Evolutionary conservation across 441 rosid genomes (phyloP).

Genomic region (Macaranga tanarius): DNA sequence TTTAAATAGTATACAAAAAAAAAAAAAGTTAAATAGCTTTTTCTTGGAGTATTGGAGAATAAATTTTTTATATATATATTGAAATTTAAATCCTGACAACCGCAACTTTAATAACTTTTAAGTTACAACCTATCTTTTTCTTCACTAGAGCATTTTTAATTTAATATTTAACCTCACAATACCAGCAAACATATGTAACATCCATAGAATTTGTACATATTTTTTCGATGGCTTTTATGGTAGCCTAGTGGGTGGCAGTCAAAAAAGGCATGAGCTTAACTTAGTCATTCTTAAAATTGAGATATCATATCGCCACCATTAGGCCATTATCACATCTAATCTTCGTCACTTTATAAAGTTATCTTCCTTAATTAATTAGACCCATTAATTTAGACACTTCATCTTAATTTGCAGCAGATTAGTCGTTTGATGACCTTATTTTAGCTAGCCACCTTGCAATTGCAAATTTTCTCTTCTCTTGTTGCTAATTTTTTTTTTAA

Average conservation of each 20-base stretch:
- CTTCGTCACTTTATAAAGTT: slow-evolving; percentile 26
- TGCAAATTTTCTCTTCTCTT: not conserved
- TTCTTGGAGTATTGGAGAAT: too few relatives aligned
- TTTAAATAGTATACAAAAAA: too few relatives aligned
- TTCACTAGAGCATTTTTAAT: too few relatives aligned
- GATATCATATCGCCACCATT: slow-evolving; percentile 20
- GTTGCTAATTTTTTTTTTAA: not conserved
- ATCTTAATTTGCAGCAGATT: slow-evolving; percentile 19
- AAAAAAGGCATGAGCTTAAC: not conserved
- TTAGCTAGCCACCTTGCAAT: not conserved
- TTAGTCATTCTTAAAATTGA: slow-evolving; percentile 24
- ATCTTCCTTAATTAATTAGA: slow-evolving; percentile 6
- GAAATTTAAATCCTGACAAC: too few relatives aligned
- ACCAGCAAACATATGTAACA: too few relatives aligned
- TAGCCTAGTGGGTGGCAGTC: not conserved
- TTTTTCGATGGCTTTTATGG: too few relatives aligned
- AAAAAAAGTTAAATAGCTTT: too few relatives aligned
- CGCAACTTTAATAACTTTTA: too few relatives aligned
- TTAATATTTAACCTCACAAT: too few relatives aligned
- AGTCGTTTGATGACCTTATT: slow-evolving; percentile 9
- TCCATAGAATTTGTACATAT: too few relatives aligned
- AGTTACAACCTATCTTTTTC: too few relatives aligned
- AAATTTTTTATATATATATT: too few relatives aligned
- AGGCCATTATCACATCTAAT: slow-evolving; percentile 19
- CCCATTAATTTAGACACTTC: slow-evolving; percentile 30